A percentile compares a stretch with the other conserved stretches of the same genome.
Conservation (phyloP, 768 basidiomycete species). For the Wakefieldia striispora region DNA sequence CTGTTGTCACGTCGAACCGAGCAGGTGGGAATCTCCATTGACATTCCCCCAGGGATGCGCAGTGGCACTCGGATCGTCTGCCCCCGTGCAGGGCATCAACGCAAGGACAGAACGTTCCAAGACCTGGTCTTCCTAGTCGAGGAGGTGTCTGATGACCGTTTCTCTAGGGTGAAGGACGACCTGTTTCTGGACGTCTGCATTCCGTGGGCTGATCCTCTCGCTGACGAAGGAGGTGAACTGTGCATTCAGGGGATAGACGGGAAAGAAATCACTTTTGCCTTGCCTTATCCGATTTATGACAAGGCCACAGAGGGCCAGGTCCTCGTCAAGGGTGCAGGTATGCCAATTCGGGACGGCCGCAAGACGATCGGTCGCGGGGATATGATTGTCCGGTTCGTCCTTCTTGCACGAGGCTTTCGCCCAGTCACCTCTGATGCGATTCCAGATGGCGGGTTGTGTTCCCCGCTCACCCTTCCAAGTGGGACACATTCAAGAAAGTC, state of each 20-base stretch:
- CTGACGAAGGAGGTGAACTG: conserved; percentile 46
- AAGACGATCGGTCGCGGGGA: conserved; percentile 57
- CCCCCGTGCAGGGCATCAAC: conserved; percentile 65
- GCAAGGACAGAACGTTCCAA: conserved; percentile 52
- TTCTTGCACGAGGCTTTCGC: conserved; percentile 1
- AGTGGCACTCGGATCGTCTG: conserved; percentile 59
- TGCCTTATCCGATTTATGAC: conserved; percentile 53
- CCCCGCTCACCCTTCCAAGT: conserved; percentile 30
- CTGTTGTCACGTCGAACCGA: conserved; percentile 48
- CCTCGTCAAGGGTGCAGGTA: conserved; percentile 59
- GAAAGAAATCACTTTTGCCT: conserved; percentile 45
- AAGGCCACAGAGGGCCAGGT: conserved; percentile 48
- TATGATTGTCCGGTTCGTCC: conserved; percentile 54
- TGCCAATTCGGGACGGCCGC: conserved; percentile 59
- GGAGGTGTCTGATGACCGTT: conserved; percentile 55
- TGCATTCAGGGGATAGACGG: conserved; percentile 58
- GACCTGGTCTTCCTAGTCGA: conserved; percentile 68
- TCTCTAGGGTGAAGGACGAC: conserved; percentile 56
- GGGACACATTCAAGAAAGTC: conserved; percentile 29
- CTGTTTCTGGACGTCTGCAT: conserved; percentile 54
- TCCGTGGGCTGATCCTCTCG: conserved; percentile 52
- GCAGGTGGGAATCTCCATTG: conserved; percentile 56
- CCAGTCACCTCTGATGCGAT: conserved; percentile 1
- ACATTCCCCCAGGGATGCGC: conserved; percentile 61
- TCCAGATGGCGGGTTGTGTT: conserved; percentile 34